Base-by-base conservation (phyloP, 2,329 filamentous ascomycete species). In the Pseudonectria buxi region DNA sequence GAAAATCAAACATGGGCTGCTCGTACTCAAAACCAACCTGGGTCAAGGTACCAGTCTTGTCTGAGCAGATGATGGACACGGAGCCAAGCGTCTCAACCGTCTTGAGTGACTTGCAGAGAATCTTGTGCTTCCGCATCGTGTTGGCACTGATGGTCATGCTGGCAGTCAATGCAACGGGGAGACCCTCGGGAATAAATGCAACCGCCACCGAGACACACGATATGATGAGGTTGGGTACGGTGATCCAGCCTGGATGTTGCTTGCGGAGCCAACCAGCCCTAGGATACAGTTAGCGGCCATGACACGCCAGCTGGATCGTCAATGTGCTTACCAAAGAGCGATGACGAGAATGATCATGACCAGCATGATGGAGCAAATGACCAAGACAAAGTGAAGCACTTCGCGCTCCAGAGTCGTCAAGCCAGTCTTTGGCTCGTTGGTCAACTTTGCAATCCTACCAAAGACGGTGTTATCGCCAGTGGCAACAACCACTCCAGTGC, bases 71-170 rank as follows among this genome's bases (percentile, higher is more conserved):
- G 7, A 85, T 74, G 1, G 79, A 83, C 2, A 86, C 82, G 0
- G 78, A 71, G 1, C 83, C 83, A 1, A 87, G 69, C 0, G 83
- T 87, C 59, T 87, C 83, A 0, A 86, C 82, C 0, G 83, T 87
- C 61, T 85, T 85, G 30, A 89, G 67, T 0, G 80, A 85, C 61
- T 88, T 88, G 75, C 83, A 87, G 7, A 88, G 70, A 28, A 88
- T 78, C 53, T 83, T 82, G 57, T 87, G 81, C 61, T 81, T 79
- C 44, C 71, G 71, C 84, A 89, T 87, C 47, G 84, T 71, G 44
- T 82, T 84, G 14, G 84, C 83, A 2, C 77, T 81, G 40, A 89
- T 88, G 0, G 83, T 87, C 44, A 89, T 65, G 13, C 78, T 82
- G 1, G 78, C 76, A 0, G 81, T 82, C 25, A 86, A 62, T 1